A percentile compares a stretch with the other conserved stretches of the same genome.
Evolutionary conservation across 2,329 filamentous ascomycete species (phyloP).

Genomic region (Clonostachys rosea): DNA sequence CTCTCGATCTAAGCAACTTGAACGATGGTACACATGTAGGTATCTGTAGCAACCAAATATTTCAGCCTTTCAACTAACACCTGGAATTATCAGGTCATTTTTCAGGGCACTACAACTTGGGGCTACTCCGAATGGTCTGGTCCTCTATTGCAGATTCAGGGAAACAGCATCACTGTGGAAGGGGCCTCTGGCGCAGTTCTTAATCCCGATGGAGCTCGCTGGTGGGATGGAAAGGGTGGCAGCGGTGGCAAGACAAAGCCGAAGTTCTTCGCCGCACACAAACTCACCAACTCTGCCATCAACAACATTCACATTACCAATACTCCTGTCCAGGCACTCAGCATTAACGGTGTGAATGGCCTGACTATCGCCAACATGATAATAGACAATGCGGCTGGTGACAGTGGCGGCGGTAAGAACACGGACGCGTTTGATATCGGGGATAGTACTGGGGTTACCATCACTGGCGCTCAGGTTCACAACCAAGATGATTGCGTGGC

Average conservation of each 20-base stretch:
- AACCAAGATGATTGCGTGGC: slow-evolving; percentile 61
- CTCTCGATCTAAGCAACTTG: slow-evolving; percentile 52
- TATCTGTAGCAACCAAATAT: too few species aligned
- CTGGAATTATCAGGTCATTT: slow-evolving; percentile 34
- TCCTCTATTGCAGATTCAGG: slow-evolving; percentile 55
- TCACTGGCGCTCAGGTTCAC: slow-evolving; percentile 46
- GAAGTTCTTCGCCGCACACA: slow-evolving; percentile 50
- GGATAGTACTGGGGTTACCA: slow-evolving; percentile 39
- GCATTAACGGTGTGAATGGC: slow-evolving; percentile 26
- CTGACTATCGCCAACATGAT: slow-evolving; percentile 25
- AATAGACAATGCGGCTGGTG: slow-evolving; percentile 31
- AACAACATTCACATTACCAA: slow-evolving; percentile 31
- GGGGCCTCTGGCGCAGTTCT: slow-evolving; percentile 32
- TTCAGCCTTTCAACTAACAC: too few species aligned
- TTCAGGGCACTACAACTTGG: slow-evolving; percentile 58
- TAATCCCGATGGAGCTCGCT: slow-evolving; percentile 48
- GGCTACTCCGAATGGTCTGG: slow-evolving; percentile 60
- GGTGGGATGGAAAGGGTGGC: slow-evolving; percentile 58
- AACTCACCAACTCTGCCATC: slow-evolving; percentile 26
- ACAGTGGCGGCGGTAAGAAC: slow-evolving; percentile 36
- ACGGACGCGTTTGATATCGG: slow-evolving; percentile 57
- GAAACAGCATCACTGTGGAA: slow-evolving; percentile 44
- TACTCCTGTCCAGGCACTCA: slow-evolving; percentile 34
- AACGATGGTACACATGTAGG: slow-evolving; percentile 31
- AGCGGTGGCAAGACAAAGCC: slow-evolving; percentile 61